phyloP scores from a whole-genome alignment of 306 rosid genomes.

The Crotalaria pallida region DNA sequence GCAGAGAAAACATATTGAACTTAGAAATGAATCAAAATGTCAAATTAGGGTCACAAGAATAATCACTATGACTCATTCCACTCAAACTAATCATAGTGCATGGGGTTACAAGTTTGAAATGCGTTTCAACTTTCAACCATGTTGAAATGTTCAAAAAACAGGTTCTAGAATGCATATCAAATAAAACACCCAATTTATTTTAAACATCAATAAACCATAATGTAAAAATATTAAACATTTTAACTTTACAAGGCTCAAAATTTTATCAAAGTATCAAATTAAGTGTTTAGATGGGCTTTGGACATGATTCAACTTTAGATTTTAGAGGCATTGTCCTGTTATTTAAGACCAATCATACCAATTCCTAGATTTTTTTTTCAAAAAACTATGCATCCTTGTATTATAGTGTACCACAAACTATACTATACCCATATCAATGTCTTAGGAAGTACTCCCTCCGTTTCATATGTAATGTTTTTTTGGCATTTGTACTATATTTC shows the following conservation, averaged over 20 bases:
- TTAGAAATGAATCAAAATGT: slow-evolving; percentile 21
- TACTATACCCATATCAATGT: background rate
- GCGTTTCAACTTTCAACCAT: background rate
- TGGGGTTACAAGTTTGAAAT: background rate
- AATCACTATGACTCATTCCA: background rate
- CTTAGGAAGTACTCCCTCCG: background rate
- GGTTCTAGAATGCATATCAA: background rate
- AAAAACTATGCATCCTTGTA: background rate
- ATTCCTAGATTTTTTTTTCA: background rate
- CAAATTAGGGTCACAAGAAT: background rate
- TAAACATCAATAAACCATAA: background rate
- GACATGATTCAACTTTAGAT: too few species aligned
- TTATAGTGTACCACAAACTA: slow-evolving; percentile 4
- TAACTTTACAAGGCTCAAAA: background rate
- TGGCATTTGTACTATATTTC: too few species aligned
- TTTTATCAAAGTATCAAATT: background rate
- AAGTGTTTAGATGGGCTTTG: too few species aligned
- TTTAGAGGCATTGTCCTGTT: too few species aligned
- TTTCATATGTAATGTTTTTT: too few species aligned
- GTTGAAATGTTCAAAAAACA: background rate
- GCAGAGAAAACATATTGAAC: slow-evolving; percentile 27
- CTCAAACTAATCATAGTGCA: slow-evolving; percentile 3
- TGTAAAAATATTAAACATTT: background rate
- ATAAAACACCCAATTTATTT: background rate
- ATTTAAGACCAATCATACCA: background rate